phyloP scores from a whole-genome alignment of 345 rosid species.

The Pugionium cornutum region DNA sequence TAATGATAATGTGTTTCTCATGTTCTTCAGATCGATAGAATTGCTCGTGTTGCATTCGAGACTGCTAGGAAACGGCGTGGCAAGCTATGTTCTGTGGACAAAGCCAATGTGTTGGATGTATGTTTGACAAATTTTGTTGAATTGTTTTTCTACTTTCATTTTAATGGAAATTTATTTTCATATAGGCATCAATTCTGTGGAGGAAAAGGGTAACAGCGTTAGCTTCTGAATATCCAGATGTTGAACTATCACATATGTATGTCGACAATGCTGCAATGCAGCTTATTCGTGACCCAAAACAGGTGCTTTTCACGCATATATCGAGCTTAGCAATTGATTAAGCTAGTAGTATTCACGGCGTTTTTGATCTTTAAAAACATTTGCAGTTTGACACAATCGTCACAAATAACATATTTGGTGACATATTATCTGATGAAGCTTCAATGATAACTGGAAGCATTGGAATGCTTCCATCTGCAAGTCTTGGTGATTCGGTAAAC shows the following conservation, averaged over 20 bases:
- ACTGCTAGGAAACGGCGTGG: slow-evolving; percentile 82
- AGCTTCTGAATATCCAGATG: slow-evolving; percentile 87
- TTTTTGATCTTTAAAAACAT: slow-evolving; percentile 11
- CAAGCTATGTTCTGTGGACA: slow-evolving; percentile 93
- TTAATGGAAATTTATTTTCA: neutral
- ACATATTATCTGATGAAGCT: slow-evolving; percentile 94
- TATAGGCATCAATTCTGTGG: slow-evolving; percentile 92
- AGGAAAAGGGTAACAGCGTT: slow-evolving; percentile 70
- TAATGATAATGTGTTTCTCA: slow-evolving; percentile 13
- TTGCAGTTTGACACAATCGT: slow-evolving; percentile 95
- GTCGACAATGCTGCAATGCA: slow-evolving; percentile 99
- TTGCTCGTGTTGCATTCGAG: slow-evolving; percentile 96
- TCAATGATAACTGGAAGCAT: slow-evolving; percentile 99
- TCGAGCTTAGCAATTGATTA: no score
- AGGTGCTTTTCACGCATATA: slow-evolving; percentile 54
- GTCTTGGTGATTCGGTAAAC: slow-evolving; percentile 80
- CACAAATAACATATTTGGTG: slow-evolving; percentile 97
- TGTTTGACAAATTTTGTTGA: neutral
- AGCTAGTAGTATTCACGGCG: no score
- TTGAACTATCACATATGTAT: slow-evolving; percentile 93
- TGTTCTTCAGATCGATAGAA: slow-evolving; percentile 73
- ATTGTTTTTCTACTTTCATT: neutral
- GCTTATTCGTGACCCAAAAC: slow-evolving; percentile 92
- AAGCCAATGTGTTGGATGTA: slow-evolving; percentile 97
- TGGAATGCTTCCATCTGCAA: slow-evolving; percentile 99